Base-by-base conservation (phyloP, 495 filamentous ascomycete genomes). In the Podospora pseudocomata region DNA sequence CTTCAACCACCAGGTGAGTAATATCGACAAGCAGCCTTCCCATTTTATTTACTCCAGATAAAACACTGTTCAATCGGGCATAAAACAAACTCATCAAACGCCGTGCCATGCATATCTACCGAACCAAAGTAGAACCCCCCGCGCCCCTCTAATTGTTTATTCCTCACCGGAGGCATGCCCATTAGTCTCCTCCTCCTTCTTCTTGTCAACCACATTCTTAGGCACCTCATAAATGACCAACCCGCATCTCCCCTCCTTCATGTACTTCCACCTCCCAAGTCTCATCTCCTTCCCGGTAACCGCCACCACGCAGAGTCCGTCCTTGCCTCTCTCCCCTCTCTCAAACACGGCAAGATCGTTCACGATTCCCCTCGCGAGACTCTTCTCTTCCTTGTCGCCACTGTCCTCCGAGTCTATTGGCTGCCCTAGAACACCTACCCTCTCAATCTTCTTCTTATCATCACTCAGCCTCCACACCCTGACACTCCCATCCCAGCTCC, bases 401-500 rank as follows among this genome's bases (percentile, higher is more conserved):
- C 71, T 68, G 30, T 70, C 64, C 32, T 66, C 66, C 5, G 19
- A 28, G 39, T 30, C 70, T 57, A 67, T 69, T 63, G 28, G n/a
- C 32, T 63, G 61, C 1, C 61, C 91, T 11, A 97, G 75, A 4
- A 86, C 80, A 1, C 93, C 93, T 3, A 93, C 74, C 3, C 84
- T 76, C 72, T 92, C 87, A 39, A 99, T 86, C 61, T 85, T 89
- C 77, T 86, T 88, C 78, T 96, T 97, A 71, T 97, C 93, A 23
- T 90, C 84, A 53, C 89, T 90, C 56, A 97, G 81, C 66, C 81
- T 86, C 93, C 93, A 99, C n/a, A 88, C 90, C 30, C 94, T 84
- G 18, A 98, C 84, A 72, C 83, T 86, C 1, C 95, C 95, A 79
- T 99, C 95, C 92, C 94, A 98, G 76, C 92, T 96, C 18, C 94